phyloP scores from a whole-genome alignment of 2,329 filamentous ascomycete genomes.

The Endothia cerciana region DNA sequence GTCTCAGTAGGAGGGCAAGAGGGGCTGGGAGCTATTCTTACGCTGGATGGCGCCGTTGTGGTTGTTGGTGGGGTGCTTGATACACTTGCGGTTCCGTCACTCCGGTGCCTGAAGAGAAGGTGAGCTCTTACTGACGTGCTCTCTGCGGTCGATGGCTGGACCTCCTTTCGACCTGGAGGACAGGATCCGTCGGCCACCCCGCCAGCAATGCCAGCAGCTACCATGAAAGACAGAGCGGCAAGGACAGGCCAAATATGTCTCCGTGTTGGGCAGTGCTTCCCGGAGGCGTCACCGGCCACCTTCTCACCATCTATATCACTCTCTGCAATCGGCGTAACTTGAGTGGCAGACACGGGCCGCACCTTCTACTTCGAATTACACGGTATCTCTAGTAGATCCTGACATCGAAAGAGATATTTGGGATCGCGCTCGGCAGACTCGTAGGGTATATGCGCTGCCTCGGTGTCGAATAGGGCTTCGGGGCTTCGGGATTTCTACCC shows the following conservation, averaged over 20 bases:
- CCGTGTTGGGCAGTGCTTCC: background rate
- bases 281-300: background rate
- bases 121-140: background rate
- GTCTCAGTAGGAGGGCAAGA: background rate
- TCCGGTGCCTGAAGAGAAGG: background rate
- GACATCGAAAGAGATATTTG: background rate
- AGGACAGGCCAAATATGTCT: background rate
- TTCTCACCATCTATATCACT: too few species aligned
- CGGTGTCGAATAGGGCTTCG: background rate
- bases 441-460: background rate
- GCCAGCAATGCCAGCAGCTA: background rate
- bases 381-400: background rate
- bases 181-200: background rate
- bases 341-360: too few species aligned
- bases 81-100: background rate
- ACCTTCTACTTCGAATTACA: background rate
- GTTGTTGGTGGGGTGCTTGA: background rate
- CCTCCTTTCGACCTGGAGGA: background rate
- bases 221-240: background rate
- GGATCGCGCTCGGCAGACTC: background rate
- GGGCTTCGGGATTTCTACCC: background rate
- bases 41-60: background rate
- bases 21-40: background rate
- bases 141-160: background rate
- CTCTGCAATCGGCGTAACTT: too few species aligned